Base-by-base conservation (phyloP, 1,284 basidiomycete genomes). In the Macrocystidia cucumis region DNA sequence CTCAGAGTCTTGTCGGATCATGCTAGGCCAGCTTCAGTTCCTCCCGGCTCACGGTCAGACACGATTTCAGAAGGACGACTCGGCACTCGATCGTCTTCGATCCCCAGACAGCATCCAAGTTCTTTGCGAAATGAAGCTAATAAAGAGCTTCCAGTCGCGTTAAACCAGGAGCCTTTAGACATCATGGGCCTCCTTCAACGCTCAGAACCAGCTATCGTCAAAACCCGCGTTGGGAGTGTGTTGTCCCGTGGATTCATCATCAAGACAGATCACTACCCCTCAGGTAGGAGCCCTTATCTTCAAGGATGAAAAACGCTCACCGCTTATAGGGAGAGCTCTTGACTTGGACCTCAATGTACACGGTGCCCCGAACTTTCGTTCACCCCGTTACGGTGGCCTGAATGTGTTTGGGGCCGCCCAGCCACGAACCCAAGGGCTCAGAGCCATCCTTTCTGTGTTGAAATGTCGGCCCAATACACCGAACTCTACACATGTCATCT, bases 381-480 rank as follows among this genome's bases (percentile, higher is more conserved):
- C 87, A 31, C 83, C 84, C 14, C 67, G 78, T 37, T 72, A 78
- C 32, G 80, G 78, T 27, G 74, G 76, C 43, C 68, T 95, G 32
- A 91, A 92, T 45, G 89, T 97, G 2, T 96, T 86, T 54, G 93
- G 91, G 12, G 86, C 84, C 5, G 96, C 96, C 1, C 96, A 98
- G 55, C 96, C 96, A 9, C 91, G 93, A 3, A 80, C 91, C 0
- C 84, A 92, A 43, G 96, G 96, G 12, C 69, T 99, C 9, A 76
- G 91, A 40, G 92, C 91, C 1, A 91, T 98, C 35, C 67, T 99
- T 3, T 90, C 91, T 14, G 73, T 95, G 4, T 72, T 99, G 4
- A 72, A 82, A 17, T 91, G 86, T 50, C 71, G 84, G 31, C 88
- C 87, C 1, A 71, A 69, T 40, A 68, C 63, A 8, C 53, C 56